These are phyloP conservation scores for Pistacia integerrima DNA, from an alignment of 345 rosid genomes.

Conservation along the genomic window DNA sequence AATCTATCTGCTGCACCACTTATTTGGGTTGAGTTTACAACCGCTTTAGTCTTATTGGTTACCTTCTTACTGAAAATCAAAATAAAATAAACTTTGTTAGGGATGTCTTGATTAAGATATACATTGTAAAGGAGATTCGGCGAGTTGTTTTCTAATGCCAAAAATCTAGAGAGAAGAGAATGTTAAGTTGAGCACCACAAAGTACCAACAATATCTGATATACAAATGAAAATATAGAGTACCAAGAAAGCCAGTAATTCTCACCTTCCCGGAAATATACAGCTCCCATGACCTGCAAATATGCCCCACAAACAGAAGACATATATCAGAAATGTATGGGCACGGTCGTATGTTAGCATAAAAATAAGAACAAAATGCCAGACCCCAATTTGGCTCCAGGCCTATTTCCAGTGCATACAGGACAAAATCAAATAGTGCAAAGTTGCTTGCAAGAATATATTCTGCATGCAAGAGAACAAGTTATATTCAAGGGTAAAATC, in stretches of 20 bases:
- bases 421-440: constrained; percentile 11
- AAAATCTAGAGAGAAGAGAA: not conserved
- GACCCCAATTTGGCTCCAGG: constrained; percentile 7
- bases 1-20: constrained; percentile 45
- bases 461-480: constrained; percentile 8
- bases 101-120: constrained; percentile 11
- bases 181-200: not conserved
- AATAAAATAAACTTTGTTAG: not conserved
- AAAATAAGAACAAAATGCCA: constrained; percentile 12
- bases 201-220: not conserved
- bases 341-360: not conserved
- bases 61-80: constrained; percentile 67
- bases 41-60: constrained; percentile 61
- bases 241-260: constrained; percentile 12
- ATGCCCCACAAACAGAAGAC: constrained; percentile 22
- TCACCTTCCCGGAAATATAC: constrained; percentile 97
- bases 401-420: not conserved
- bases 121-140: not conserved
- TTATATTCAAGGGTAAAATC: constrained; percentile 19
- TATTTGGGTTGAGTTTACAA: constrained; percentile 51
- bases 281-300: constrained; percentile 83
- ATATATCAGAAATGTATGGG: constrained; percentile 8
- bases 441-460: constrained; percentile 16
- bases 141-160: not conserved
- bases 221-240: constrained; percentile 6